Evolutionary conservation across 257 asterid species (phyloP).

Genomic region (Fraxinus pennsylvanica): DNA sequence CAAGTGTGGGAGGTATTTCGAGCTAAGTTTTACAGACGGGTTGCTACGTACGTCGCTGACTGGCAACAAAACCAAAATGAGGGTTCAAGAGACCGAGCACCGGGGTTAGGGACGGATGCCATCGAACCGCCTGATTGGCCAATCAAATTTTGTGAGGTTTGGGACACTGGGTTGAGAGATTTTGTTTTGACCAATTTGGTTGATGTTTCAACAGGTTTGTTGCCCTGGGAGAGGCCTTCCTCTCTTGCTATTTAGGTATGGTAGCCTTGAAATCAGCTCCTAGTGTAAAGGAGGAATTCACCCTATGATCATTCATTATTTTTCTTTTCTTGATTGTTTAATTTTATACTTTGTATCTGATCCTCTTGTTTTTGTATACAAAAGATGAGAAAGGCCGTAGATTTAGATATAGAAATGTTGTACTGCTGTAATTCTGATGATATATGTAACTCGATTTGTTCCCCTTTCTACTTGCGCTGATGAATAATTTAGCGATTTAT

Average conservation of each 20-base stretch:
- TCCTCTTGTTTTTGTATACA: constrained; percentile 18
- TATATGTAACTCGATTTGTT: background rate
- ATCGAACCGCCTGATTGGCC: constrained; percentile 92
- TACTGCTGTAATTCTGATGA: background rate
- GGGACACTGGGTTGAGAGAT: constrained; percentile 91
- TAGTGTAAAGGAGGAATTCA: constrained; percentile 32
- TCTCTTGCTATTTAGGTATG: constrained; percentile 8
- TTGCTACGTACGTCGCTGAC: constrained; percentile 90
- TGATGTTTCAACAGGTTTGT: constrained; percentile 61
- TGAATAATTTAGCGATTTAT: background rate
- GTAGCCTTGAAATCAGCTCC: background rate
- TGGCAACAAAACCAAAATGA: constrained; percentile 90
- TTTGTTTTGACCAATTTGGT: constrained; percentile 68
- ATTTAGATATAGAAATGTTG: background rate
- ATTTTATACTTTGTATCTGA: constrained; percentile 8
- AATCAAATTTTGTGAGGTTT: constrained; percentile 74
- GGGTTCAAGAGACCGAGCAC: constrained; percentile 95
- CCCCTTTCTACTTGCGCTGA: background rate
- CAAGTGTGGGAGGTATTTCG: constrained; percentile 92
- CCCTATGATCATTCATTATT: constrained; percentile 22
- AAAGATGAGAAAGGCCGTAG: constrained; percentile 9
- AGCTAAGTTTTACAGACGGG: constrained; percentile 82
- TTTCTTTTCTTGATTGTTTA: constrained; percentile 13
- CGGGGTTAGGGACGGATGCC: constrained; percentile 96
- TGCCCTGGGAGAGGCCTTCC: constrained; percentile 76